Evolutionary conservation across 768 basidiomycete genomes (phyloP).

Genomic region (Leccinum boreale): DNA sequence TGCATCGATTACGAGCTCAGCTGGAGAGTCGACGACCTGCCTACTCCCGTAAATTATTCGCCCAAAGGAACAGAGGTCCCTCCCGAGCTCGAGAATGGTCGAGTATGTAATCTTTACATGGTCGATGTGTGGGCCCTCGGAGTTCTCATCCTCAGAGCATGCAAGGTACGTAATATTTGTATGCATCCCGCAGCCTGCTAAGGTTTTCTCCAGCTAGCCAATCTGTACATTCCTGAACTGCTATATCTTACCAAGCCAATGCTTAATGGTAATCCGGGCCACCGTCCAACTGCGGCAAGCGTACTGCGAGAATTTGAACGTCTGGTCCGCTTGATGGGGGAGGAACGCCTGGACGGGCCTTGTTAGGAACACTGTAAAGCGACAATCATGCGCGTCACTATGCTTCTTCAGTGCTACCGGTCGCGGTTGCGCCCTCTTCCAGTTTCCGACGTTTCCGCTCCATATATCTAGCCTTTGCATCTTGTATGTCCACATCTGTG

Average conservation of each 20-base stretch:
- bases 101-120: conserved; percentile 57
- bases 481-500: conserved; percentile 66
- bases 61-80: conserved; percentile 64
- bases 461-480: conserved; percentile 70
- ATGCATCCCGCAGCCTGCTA: not conserved
- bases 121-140: conserved; percentile 74
- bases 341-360: conserved; percentile 28
- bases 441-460: conserved; percentile 77
- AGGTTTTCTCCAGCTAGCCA: conserved; percentile 43
- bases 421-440: conserved; percentile 37
- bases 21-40: conserved; percentile 44
- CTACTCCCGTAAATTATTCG: conserved; percentile 37
- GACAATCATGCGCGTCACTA: conserved; percentile 5
- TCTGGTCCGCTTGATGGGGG: conserved; percentile 41
- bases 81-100: conserved; percentile 60
- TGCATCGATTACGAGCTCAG: conserved; percentile 76
- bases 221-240: conserved; percentile 59
- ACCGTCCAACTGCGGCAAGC: conserved; percentile 47
- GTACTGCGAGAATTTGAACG: conserved; percentile 53
- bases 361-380: conserved; percentile 3
- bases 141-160: conserved; percentile 59
- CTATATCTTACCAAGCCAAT: conserved; percentile 54
- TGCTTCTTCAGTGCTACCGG: conserved; percentile 4
- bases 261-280: conserved; percentile 50
- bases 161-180: conserved; percentile 48